A percentile compares a stretch with the other conserved stretches of the same genome.
phyloP scores from a whole-genome alignment of 148 eudicot genomes.

The Mesembryanthemum crystallinum region DNA sequence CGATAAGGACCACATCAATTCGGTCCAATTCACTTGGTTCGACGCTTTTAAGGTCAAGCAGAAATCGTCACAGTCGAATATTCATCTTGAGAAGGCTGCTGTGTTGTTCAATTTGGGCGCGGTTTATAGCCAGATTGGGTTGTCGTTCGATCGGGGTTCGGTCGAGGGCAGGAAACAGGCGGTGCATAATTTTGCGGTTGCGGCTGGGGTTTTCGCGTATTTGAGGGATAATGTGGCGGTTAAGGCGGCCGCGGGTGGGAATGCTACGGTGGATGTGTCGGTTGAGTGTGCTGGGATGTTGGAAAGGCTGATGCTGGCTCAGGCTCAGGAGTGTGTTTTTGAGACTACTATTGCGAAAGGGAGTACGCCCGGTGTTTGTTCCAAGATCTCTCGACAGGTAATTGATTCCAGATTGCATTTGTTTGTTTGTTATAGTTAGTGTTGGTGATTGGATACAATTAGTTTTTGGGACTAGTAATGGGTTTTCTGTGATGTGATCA shows the following conservation, averaged over 20 bases:
- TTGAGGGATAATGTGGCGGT: constrained; percentile 73
- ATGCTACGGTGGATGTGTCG: constrained; percentile 68
- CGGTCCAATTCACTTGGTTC: constrained; percentile 70
- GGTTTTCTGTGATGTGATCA: no score
- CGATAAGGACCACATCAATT: constrained; percentile 72
- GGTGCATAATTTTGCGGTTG: constrained; percentile 57
- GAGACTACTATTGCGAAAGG: constrained; percentile 82
- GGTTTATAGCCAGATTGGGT: constrained; percentile 77
- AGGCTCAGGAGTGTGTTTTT: constrained; percentile 93
- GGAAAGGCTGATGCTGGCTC: constrained; percentile 95
- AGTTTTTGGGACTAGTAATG: no score
- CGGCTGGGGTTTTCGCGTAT: constrained; percentile 82
- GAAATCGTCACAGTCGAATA: constrained; percentile 69
- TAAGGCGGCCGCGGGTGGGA: constrained; percentile 67
- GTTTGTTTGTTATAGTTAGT: background rate
- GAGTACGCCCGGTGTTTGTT: constrained; percentile 81
- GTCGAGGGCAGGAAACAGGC: constrained; percentile 82
- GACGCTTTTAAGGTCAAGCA: constrained; percentile 77
- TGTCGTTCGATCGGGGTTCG: constrained; percentile 54
- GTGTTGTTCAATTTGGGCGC: constrained; percentile 91
- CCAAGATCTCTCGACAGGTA: constrained; percentile 92
- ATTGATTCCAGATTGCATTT: background rate
- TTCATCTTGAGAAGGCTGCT: constrained; percentile 91
- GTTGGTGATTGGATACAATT: no score
- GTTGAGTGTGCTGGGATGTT: constrained; percentile 96